A percentile compares a stretch with the other conserved stretches of the same genome.
Evolutionary conservation across 352 stramenopile species (phyloP).

Genomic region (Pythium volutum): DNA sequence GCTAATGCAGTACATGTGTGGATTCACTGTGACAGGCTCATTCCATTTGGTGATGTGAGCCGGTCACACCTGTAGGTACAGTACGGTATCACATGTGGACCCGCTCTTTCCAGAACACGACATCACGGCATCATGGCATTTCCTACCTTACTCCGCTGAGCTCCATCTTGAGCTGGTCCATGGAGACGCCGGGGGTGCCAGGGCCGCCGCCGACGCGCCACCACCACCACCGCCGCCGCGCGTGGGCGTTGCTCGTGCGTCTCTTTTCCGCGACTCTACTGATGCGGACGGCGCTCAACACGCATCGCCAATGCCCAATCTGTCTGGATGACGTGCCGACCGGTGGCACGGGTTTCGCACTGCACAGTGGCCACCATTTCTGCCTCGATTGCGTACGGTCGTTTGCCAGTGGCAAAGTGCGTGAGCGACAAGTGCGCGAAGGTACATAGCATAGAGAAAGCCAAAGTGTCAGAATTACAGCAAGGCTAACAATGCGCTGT

Average conservation of each 20-base stretch:
- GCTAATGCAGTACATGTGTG: not conserved
- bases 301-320: not conserved
- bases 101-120: no score
- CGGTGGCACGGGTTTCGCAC: not conserved
- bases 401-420: constrained; percentile 57
- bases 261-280: not conserved
- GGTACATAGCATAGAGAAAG: not conserved
- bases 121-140: not conserved
- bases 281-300: not conserved
- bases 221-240: not conserved
- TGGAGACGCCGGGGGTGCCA: not conserved
- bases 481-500: not conserved
- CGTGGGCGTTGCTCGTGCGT: constrained; percentile 1
- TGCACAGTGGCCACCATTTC: constrained; percentile 54
- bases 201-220: not conserved
- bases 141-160: no score
- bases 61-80: not conserved
- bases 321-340: constrained; percentile 1
- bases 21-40: not conserved
- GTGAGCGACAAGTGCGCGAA: constrained; percentile 36
- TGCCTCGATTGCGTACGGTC: constrained; percentile 43
- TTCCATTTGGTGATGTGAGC: not conserved
- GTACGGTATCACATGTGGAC: not conserved
- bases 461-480: not conserved
- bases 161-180: not conserved